These are phyloP conservation scores for Otatea glauca DNA, from an alignment of 176 grass and related monocot genomes.

Conservation along the genomic window DNA sequence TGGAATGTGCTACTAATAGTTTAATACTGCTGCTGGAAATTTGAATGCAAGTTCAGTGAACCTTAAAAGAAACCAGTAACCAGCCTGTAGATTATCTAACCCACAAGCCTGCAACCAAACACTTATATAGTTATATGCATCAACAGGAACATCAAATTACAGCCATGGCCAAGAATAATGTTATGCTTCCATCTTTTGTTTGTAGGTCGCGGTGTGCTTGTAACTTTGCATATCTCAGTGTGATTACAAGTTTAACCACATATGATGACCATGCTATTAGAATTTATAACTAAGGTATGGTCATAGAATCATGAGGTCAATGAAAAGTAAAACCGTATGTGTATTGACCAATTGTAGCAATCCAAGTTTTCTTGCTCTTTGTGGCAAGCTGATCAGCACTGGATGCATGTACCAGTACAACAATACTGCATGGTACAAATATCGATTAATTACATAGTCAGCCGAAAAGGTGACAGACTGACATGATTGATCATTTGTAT, in stretches of 20 bases:
- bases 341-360: not conserved
- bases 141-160: not conserved
- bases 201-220: not conserved
- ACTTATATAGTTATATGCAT: not conserved
- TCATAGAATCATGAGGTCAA: not conserved
- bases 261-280: slow-evolving; percentile 5
- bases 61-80: not conserved
- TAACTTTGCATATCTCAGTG: not conserved
- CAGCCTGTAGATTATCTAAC: not conserved
- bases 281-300: not conserved
- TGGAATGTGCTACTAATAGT: not conserved
- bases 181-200: not conserved
- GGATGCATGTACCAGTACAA: not conserved
- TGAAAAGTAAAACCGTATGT: not conserved
- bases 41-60: not conserved
- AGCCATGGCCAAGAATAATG: not conserved
- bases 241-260: not conserved
- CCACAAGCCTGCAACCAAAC: not conserved
- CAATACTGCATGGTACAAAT: not conserved
- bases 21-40: not conserved
- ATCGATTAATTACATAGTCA: not conserved
- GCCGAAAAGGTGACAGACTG: not conserved
- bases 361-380: slow-evolving; percentile 7
- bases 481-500: not conserved
- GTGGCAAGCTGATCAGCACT: not conserved